Conservation (phyloP, 2,329 filamentous ascomycete species). For the Neurospora crassa region DNA sequence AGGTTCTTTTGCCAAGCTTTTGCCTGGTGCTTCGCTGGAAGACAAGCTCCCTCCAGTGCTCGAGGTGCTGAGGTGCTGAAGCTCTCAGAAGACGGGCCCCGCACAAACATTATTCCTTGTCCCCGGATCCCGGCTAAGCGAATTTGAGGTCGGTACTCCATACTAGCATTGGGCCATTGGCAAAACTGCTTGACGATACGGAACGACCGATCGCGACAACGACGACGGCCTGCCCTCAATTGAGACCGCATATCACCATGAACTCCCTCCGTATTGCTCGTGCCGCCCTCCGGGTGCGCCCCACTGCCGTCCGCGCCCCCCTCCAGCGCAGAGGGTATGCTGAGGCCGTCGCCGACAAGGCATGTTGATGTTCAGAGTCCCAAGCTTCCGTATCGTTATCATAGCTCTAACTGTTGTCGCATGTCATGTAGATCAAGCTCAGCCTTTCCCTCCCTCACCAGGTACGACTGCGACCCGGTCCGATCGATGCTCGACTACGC, state of each 20-base stretch:
- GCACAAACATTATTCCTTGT: conserved; percentile 16
- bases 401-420: conserved; percentile 1
- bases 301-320: conserved; percentile 65
- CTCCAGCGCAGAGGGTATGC: conserved; percentile 86
- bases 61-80: background rate
- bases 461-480: conserved; percentile 51
- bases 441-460: conserved; percentile 95
- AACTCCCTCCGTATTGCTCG: conserved; percentile 90
- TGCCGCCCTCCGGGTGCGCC: conserved; percentile 75
- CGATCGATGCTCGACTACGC: conserved; percentile 11
- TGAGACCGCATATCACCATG: conserved; percentile 57
- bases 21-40: background rate
- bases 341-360: conserved; percentile 78
- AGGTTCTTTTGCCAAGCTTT: background rate
- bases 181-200: conserved; percentile 37
- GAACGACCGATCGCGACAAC: conserved; percentile 24
- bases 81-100: background rate
- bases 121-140: conserved; percentile 14
- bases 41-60: background rate
- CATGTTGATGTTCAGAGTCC: conserved; percentile 25
- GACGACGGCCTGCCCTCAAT: conserved; percentile 37
- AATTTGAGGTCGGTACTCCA: conserved; percentile 16
- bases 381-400: background rate
- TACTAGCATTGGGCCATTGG: conserved; percentile 7
- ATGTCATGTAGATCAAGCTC: conserved; percentile 68